Evolutionary conservation across 2,329 filamentous ascomycete genomes (phyloP), one percentile per base, ranked within the genome.

Genomic region (Pseudogymnoascus sp.): DNA sequence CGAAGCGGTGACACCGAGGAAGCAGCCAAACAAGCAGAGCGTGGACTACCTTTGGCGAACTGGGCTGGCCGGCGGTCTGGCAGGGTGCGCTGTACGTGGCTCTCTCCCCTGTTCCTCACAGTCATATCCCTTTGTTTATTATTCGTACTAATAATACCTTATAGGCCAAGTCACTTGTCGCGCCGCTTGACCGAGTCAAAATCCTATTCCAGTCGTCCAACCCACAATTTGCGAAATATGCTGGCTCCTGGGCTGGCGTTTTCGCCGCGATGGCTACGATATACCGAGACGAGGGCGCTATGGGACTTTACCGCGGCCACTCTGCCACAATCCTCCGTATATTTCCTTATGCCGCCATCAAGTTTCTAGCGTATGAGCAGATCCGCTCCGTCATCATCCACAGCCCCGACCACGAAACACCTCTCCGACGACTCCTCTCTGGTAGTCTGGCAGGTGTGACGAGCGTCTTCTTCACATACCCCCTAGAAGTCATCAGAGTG

Each of bases 331-430:
- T 99, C 2, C 81, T 97, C 61, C 88, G 95, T 67, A 96, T 99
- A 67, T 99, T 97, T 71, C 95, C 95, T 5, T 99, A 99, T 75
- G 95, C 93, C 14, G 93, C 90, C 53, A 96, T 97, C 76, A 99
- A 99, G 73, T 99, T 99, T 72, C 84, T 99, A 44, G 93, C 93
- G 53, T 99, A 99, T 78, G 95, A 99, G 75, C 95, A 99, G 76
- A 91, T 97, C 67, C 90, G 95, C 65, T 85, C 88, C 11, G 71
- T 87, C 13, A 72, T 97, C 33, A 97, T 99, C 65, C 84, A 83
- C 1, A 79, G 77, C 38, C 84, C 81, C 61, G 79, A 87, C 5
- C 82, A 96, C 64, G 95, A 99, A 74, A 97, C 93, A 0, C 83
- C 89, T 1, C 75, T 89, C 29, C 85, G 95, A 60, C 85, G 95